Percentiles rank a stretch among this genome's conserved stretches.
These are phyloP conservation scores for Camelina hispida DNA, from an alignment of 345 rosid genomes.

Conservation along the genomic window DNA sequence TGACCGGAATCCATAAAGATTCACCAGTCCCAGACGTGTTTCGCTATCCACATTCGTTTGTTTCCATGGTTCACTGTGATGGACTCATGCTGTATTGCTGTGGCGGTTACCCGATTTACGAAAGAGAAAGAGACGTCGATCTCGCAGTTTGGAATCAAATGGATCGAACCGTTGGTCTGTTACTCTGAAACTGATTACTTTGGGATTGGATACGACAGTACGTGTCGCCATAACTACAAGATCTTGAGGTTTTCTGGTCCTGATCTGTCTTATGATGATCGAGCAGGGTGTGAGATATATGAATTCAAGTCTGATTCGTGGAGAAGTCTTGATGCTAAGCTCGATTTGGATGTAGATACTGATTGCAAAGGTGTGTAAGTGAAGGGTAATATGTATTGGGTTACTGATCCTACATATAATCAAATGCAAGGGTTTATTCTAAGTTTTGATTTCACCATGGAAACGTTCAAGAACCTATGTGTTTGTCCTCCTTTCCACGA, in stretches of 20 bases:
- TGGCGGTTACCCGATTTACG: background rate
- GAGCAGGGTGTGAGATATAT: background rate
- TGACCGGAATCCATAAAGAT: background rate
- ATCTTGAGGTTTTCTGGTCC: background rate
- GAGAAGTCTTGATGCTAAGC: background rate
- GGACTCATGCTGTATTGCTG: background rate
- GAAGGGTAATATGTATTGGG: too few relatives aligned
- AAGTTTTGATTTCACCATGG: too few relatives aligned
- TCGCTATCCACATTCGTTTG: background rate
- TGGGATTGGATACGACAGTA: background rate
- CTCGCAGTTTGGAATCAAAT: conserved; percentile 1
- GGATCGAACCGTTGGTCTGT: background rate
- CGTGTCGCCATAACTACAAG: conserved; percentile 7
- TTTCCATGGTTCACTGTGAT: background rate
- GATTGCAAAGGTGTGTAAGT: background rate
- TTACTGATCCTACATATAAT: too few relatives aligned
- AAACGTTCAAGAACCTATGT: background rate
- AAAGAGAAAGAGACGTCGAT: rapidly evolving
- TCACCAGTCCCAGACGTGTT: background rate
- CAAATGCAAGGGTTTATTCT: too few relatives aligned
- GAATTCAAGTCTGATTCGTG: background rate
- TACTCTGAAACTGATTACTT: background rate
- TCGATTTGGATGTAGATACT: background rate
- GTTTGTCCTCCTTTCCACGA: background rate
- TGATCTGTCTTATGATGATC: background rate